Conservation (phyloP, 169 alveolate species). For the Plasmodium coatneyi region DNA sequence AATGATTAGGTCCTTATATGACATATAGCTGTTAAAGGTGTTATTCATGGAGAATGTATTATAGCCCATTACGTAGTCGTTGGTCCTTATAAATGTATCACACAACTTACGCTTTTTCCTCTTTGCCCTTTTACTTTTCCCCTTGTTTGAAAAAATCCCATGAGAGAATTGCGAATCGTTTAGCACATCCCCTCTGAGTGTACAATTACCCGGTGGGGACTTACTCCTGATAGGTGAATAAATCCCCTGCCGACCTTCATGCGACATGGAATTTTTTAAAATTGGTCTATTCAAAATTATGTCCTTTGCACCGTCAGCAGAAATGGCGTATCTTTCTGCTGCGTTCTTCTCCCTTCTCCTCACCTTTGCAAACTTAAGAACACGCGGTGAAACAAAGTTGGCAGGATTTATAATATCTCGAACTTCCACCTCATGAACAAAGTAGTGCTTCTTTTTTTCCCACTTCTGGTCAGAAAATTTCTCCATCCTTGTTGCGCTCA, state of each 20-base stretch:
- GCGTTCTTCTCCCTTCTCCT: background rate
- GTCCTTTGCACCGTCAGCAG: background rate
- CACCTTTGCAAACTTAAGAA: background rate
- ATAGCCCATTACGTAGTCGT: constrained; percentile 28
- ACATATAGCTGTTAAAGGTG: constrained; percentile 37
- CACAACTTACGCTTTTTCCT: background rate
- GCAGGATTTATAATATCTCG: constrained; percentile 24
- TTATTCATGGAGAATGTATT: constrained; percentile 31
- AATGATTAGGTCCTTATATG: constrained; percentile 42
- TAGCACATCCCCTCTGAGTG: background rate
- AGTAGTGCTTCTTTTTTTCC: constrained; percentile 37
- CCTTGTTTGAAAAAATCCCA: background rate
- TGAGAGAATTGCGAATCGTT: background rate
- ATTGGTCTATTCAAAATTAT: background rate
- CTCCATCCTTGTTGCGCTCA: background rate
- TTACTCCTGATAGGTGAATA: background rate
- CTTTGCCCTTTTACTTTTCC: background rate
- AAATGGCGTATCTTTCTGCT: background rate
- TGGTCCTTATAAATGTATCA: background rate
- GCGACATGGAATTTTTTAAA: background rate
- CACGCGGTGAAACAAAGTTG: constrained; percentile 11
- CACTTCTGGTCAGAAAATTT: background rate
- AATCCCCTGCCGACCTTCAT: background rate
- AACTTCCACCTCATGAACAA: constrained; percentile 27
- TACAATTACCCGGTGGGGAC: background rate